Evolutionary conservation across 2,329 filamentous ascomycete species (phyloP), one percentile per base, ranked within the genome.

Genomic region (Trichoderma koningii): DNA sequence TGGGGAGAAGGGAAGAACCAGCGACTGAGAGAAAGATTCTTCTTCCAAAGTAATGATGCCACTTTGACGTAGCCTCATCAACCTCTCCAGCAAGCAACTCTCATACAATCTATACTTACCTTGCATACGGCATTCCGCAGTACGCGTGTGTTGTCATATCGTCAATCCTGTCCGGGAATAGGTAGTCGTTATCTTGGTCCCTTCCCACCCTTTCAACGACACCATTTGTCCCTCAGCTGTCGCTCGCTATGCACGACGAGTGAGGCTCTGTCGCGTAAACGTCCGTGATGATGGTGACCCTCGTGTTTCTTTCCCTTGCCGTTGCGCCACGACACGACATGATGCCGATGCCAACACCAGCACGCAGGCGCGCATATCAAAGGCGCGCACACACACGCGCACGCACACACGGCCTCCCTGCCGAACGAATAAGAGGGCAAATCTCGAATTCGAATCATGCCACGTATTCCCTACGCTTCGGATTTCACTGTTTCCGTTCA

Each of bases 81-180:
- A 21, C 38, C 26, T 50, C 12, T 50, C 15, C 50, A 42, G 44
- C 42, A 50, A 51, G 45, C 62, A 21, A 15, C 44, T 51, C 14
- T 23, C 48, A n/a, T 19, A 53, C 21, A 34, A 14, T 28, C 30
- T 23, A 38, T 52, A 30, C 45, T 28, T 61, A 26, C 57, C 57
- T 44, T 44, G 44, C 59, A 62, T 52, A 62, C n/a, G 47, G 5
- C 12, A 5, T 14, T 42, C 28, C 28, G 47, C 23, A 53, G 48
- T 62, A 62, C 53, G 59, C 44, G 52, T 62, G 48, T 62, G 59
- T 38, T 62, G 59, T 60, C 56, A 50, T 51, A 51, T 53, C 59
- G 45, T 23, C 28, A 45, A 3, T 52, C 51, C 47, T 50, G 45
- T 51, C 59, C 23, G 45, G 51, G 48, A 53, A 44, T 45, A 34